Percentiles rank a stretch among this genome's conserved stretches.
phyloP scores from a whole-genome alignment of 2,329 filamentous ascomycete species.

The Diaporthe eres region DNA sequence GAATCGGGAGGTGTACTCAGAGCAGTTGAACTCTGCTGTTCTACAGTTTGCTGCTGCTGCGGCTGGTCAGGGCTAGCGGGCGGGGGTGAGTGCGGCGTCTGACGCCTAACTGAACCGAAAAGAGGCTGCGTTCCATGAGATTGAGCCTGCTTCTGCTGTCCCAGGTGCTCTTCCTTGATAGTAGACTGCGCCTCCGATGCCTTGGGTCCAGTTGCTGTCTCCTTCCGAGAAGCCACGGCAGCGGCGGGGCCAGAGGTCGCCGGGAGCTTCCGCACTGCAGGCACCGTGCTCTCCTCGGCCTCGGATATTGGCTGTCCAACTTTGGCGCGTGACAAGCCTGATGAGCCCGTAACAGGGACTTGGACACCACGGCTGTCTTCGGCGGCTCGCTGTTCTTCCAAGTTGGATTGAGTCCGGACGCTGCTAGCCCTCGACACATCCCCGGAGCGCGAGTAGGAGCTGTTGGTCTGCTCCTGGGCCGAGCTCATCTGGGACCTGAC shows the following conservation, averaged over 20 bases:
- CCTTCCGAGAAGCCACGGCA: not conserved
- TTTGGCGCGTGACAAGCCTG: conserved; percentile 43
- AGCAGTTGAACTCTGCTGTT: conserved; percentile 53
- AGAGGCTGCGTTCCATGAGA: conserved; percentile 43
- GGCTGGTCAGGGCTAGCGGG: conserved; percentile 33
- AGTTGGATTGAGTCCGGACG: conserved; percentile 56
- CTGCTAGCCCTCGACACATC: conserved; percentile 59
- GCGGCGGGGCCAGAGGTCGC: not conserved
- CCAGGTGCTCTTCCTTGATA: not conserved
- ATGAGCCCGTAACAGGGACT: conserved; percentile 25
- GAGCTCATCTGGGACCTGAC: conserved; percentile 64
- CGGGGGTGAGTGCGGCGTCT: conserved; percentile 45
- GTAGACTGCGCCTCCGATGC: not conserved
- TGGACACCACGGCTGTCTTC: conserved; percentile 40
- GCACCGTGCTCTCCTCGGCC: conserved; percentile 56
- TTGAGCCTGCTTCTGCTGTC: conserved; percentile 13
- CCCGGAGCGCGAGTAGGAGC: conserved; percentile 51
- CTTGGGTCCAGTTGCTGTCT: not conserved
- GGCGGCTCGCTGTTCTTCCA: conserved; percentile 54
- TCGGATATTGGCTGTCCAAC: conserved; percentile 58
- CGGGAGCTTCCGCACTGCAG: not conserved
- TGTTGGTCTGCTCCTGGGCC: conserved; percentile 59
- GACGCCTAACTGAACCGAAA: conserved; percentile 44
- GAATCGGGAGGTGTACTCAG: conserved; percentile 50
- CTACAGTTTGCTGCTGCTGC: conserved; percentile 39